These are phyloP conservation scores for Pseudogymnoascus sp. DNA, from an alignment of 2,329 filamentous ascomycete genomes.

Conservation along the genomic window DNA sequence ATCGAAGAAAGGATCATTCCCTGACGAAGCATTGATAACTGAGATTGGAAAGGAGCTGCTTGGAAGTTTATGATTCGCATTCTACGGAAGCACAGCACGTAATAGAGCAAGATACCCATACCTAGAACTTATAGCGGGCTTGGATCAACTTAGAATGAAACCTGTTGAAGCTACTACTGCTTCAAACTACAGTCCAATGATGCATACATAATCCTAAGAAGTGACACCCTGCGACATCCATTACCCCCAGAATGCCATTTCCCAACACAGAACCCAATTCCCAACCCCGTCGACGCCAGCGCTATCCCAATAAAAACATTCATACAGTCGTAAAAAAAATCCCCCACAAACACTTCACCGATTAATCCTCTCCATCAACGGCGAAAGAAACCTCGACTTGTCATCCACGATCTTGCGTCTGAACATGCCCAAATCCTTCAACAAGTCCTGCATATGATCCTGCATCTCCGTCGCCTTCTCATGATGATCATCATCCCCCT, in stretches of 20 bases:
- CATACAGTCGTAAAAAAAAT: not conserved
- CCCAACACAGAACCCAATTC: not conserved
- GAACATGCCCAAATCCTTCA: slow-evolving; percentile 73
- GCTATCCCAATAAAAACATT: not conserved
- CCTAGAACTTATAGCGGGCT: not conserved
- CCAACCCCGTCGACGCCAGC: not conserved
- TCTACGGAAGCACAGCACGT: not conserved
- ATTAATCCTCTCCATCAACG: slow-evolving; percentile 37
- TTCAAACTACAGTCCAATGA: not conserved
- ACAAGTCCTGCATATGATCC: slow-evolving; percentile 72
- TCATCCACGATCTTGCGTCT: slow-evolving; percentile 82
- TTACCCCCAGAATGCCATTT: not conserved
- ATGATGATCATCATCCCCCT: slow-evolving; percentile 45
- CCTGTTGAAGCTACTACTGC: not conserved
- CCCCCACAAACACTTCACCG: not conserved
- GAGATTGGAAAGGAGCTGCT: slow-evolving; percentile 38
- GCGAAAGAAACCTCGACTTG: slow-evolving; percentile 52
- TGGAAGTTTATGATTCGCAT: slow-evolving; percentile 18
- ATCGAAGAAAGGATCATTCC: slow-evolving; percentile 48
- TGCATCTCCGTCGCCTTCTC: slow-evolving; percentile 59
- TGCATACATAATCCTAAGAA: not conserved
- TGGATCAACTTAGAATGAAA: not conserved
- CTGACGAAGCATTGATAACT: slow-evolving; percentile 47
- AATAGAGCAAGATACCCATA: slow-evolving; percentile 2
- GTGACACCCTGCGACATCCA: not conserved